Evolutionary conservation across 2,329 filamentous ascomycete species (phyloP), one percentile per base, ranked within the genome.

Genomic region (Domatiomyces catenatus): DNA sequence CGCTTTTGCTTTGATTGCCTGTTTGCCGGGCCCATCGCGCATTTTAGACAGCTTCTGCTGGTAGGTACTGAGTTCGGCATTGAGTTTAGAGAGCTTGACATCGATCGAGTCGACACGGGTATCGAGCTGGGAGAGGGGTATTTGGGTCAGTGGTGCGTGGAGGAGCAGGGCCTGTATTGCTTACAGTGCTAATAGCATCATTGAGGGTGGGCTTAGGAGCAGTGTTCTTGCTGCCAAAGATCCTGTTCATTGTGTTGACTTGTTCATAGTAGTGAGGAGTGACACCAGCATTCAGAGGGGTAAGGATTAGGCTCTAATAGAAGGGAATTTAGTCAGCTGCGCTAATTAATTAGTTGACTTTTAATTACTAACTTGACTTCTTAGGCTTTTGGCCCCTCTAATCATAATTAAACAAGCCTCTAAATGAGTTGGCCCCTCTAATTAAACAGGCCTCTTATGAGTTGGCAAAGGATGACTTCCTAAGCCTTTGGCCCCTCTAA

Each of bases 21-120:
- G 83, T 68, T 96, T 95, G 59, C 89, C 92, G 0, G 90, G 89
- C 0, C 92, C 92, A 57, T 95, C 89, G 67, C 89, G 87, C 89
- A 96, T 93, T 65, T 89, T 90, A 61, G 80, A 69, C 28, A 96
- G 81, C 63, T 90, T 89, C 58, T 81, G 72, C 69, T 95, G 89
- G 74, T 95, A 94, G 55, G 83, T 83, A 15, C 80, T 75, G 3
- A 98, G 83, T 67, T 96, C 90, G 61, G 85, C 83, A 69, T 94
- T 95, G 62, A 95, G 79, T 56, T 87, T 84, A 54, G 89, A 84
- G 61, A 96, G 84, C 66, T 96, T 94, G 55, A 94, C 89, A 71
- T 96, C 92, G 72, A 95, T 83, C 57, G 79, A 82, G 64, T 87
- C 81, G 66, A 94, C 79, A 47, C 88, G 80, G 53, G 79, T 78